Evolutionary conservation across 2,329 filamentous ascomycete species (phyloP), one percentile per base, ranked within the genome.

Genomic region (Trichoderma hamatum): DNA sequence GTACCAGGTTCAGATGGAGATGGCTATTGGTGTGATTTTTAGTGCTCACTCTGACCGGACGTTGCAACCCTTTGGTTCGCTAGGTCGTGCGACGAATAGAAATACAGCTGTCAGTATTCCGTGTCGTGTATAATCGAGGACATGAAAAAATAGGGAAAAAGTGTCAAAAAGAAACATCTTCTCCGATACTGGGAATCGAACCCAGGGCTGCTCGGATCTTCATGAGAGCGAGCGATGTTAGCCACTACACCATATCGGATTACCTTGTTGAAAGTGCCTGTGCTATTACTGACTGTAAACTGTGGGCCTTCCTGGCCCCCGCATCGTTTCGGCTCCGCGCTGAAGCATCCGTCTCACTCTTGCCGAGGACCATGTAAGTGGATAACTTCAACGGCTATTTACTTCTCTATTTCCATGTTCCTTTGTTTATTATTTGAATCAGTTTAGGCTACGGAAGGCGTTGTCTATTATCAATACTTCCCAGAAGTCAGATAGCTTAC

Each of bases 211-310:
- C 69, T 70, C 69, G 69, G 69, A 49, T 21, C 52, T 62, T 52
- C 19, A 39, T 70, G 69, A 70, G 69, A 70, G 69, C 76, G 76
- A 78, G 76, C 76, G 76, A 78, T 78, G 76, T 77, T 78, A 77
- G 76, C 76, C 76, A 78, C 76, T 78, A 78, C 76, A 78, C 76
- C 76, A 78, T 77, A 76, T 73, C 75, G 75, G 75, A 77, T 72
- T 58, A 3, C 10, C n/a, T 43, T 62, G 30, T 60, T 68, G 43
- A n/a, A 32, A 32, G 13, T 0, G 0, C 0, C 0, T 0, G 9
- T 2, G 26, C 56, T 28, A 68, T 26, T 43, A 4, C 19, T 1
- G 11, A 0, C 24, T 60, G 32, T 68, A 68, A 68, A 21, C 32
- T 0, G 10, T 30, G 0, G 2, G 9, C 46, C 46, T 21, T n/a